These are phyloP conservation scores for Kodamaea ohmeri DNA, from an alignment of 1,139 yeast species.

Conservation along the genomic window DNA sequence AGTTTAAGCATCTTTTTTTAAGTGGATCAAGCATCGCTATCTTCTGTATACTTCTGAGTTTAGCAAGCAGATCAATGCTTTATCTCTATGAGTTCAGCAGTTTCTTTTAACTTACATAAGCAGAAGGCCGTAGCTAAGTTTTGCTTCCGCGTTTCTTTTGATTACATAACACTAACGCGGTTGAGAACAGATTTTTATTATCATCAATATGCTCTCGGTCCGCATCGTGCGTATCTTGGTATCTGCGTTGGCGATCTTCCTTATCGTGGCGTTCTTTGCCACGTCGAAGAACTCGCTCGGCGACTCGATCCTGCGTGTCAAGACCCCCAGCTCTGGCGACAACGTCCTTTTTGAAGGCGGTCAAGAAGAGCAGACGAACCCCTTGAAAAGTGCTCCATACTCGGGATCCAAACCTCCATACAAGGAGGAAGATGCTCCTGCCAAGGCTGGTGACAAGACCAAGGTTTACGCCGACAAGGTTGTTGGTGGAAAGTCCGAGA, in stretches of 20 bases:
- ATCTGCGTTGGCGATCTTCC: conserved; percentile 34
- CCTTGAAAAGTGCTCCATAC: conserved; percentile 35
- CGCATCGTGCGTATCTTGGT: conserved; percentile 38
- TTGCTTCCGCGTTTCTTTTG: no score
- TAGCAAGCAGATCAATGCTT: no score
- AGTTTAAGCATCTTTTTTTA: no score
- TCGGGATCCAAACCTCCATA: conserved; percentile 40
- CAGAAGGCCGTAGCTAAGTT: no score
- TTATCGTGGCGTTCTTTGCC: conserved; percentile 36
- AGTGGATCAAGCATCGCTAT: no score
- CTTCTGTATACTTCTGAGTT: no score
- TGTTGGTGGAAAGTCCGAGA: conserved; percentile 12
- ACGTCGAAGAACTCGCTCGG: conserved; percentile 32
- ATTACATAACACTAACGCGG: conserved; percentile 1
- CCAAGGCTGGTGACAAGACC: conserved; percentile 14
- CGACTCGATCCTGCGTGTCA: conserved; percentile 26
- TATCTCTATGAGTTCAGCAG: no score
- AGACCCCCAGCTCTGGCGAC: conserved; percentile 27
- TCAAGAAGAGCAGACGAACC: conserved; percentile 27
- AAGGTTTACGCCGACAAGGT: conserved; percentile 27
- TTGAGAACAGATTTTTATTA: conserved; percentile 1
- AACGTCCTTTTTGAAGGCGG: conserved; percentile 12
- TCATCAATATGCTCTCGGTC: conserved; percentile 30
- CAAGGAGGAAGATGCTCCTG: conserved; percentile 14
- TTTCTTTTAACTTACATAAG: no score